Percentiles rank a stretch among this genome's conserved stretches.
Evolutionary conservation across 805 yeast genomes (phyloP).

Genomic region (Metschnikowia koreensis): DNA sequence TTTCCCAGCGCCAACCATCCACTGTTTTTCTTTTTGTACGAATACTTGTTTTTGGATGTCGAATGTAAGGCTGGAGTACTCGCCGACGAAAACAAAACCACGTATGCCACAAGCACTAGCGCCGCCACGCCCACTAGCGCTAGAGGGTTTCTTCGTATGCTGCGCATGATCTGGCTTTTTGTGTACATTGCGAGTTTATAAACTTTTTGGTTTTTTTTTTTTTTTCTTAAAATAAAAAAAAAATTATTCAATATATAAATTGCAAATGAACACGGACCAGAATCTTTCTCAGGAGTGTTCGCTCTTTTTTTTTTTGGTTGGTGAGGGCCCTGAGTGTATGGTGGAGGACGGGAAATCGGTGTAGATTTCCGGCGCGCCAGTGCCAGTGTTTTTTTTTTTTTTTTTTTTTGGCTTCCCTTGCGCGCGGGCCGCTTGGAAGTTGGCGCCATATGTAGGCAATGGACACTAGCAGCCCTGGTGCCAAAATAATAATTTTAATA

Average conservation of each 20-base stretch:
- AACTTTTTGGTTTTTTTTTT: background rate
- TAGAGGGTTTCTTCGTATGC: slow-evolving; percentile 61
- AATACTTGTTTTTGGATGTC: slow-evolving; percentile 36
- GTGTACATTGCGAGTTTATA: slow-evolving; percentile 16
- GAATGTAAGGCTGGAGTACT: slow-evolving; percentile 10
- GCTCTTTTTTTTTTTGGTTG: background rate
- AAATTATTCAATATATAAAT: no score
- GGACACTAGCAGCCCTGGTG: no score
- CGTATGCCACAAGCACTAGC: slow-evolving; percentile 41
- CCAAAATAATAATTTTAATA: no score
- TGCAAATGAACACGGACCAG: background rate
- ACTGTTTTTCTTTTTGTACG: slow-evolving; percentile 43
- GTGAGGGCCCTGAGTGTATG: background rate
- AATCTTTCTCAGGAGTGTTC: background rate
- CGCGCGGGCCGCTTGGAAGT: no score
- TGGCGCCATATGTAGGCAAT: no score
- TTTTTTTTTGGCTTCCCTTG: no score
- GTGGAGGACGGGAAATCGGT: background rate
- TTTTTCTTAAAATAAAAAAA: no score
- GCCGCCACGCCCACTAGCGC: slow-evolving; percentile 47
- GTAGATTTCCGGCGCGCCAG: background rate
- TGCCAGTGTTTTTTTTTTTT: no score
- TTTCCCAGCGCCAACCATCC: slow-evolving; percentile 48
- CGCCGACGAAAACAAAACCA: slow-evolving; percentile 29
- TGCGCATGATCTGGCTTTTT: slow-evolving; percentile 33